These are phyloP conservation scores for Ophiostoma sp. DNA, from an alignment of 2,329 filamentous ascomycete species.

Conservation along the genomic window DNA sequence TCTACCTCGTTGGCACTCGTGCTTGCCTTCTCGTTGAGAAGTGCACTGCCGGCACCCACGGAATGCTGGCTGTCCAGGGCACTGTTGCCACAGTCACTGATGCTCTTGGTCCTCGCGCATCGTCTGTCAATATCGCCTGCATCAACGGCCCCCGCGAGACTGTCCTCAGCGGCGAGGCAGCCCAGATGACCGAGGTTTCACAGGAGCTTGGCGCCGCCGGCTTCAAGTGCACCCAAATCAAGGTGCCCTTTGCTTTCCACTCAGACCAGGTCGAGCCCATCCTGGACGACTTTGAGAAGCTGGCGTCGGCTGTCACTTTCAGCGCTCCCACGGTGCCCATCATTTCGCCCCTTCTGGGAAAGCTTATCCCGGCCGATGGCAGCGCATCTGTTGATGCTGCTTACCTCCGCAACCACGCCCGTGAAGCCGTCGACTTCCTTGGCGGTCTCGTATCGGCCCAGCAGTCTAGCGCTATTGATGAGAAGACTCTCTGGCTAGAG, in stretches of 20 bases:
- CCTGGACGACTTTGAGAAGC: conserved; percentile 52
- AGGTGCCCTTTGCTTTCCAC: conserved; percentile 51
- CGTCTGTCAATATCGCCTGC: conserved; percentile 56
- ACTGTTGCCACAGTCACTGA: conserved; percentile 49
- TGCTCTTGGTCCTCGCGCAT: conserved; percentile 41
- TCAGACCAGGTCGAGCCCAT: conserved; percentile 52
- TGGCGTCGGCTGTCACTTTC: conserved; percentile 35
- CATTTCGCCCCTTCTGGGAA: conserved; percentile 61
- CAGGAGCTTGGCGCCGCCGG: conserved; percentile 32
- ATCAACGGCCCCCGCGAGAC: conserved; percentile 71
- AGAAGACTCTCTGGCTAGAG: conserved; percentile 66
- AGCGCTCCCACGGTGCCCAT: conserved; percentile 46
- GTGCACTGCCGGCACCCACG: conserved; percentile 62
- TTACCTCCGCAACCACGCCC: conserved; percentile 61
- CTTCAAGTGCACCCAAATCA: conserved; percentile 43
- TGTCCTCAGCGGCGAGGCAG: conserved; percentile 54
- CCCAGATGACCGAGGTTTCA: conserved; percentile 43
- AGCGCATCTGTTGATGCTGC: conserved; percentile 47
- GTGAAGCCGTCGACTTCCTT: conserved; percentile 65
- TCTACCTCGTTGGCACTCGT: conserved; percentile 65
- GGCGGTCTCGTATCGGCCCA: conserved; percentile 56
- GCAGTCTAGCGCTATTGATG: conserved; percentile 54
- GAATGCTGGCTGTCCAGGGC: conserved; percentile 48
- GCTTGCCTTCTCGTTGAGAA: conserved; percentile 60
- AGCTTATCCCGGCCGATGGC: conserved; percentile 48